phyloP scores from a whole-genome alignment of 2,329 filamentous ascomycete genomes.

The Ampelomyces quisqualis region DNA sequence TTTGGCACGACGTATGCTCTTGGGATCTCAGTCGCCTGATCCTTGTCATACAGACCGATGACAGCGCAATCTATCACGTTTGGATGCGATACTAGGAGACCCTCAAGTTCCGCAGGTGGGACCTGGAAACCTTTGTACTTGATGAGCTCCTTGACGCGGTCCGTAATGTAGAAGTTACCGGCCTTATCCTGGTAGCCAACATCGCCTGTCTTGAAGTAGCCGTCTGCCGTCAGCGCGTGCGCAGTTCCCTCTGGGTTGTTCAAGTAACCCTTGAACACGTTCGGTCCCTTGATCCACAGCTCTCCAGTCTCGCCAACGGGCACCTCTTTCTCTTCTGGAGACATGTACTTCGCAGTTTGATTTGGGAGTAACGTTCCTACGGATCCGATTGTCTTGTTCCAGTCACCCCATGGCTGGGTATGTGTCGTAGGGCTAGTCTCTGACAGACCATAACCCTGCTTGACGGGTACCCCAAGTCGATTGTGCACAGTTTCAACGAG shows the following conservation, averaged over 20 bases:
- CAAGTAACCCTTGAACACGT: constrained; percentile 76
- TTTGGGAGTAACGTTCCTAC: constrained; percentile 78
- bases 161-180: constrained; percentile 87
- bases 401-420: constrained; percentile 71
- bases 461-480: constrained; percentile 75
- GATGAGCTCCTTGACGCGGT: constrained; percentile 58
- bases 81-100: constrained; percentile 46
- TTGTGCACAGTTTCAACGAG: constrained; percentile 74
- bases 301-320: constrained; percentile 60
- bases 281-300: constrained; percentile 73
- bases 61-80: constrained; percentile 50
- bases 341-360: constrained; percentile 79
- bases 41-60: constrained; percentile 48
- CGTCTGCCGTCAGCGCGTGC: constrained; percentile 71
- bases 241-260: constrained; percentile 70
- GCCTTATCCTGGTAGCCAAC: constrained; percentile 75
- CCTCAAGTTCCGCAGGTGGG: constrained; percentile 52
- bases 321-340: constrained; percentile 60
- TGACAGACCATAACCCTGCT: constrained; percentile 89
- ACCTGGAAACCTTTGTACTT: constrained; percentile 52
- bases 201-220: constrained; percentile 90
- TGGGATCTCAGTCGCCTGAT: constrained; percentile 49
- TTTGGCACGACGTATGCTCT: constrained; percentile 43
- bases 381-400: constrained; percentile 73
- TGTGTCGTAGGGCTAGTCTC: constrained; percentile 83